Percentiles rank a stretch among this genome's conserved stretches.
Evolutionary conservation across 495 filamentous ascomycete genomes (phyloP).

Genomic region (Baudoinia panamericana): DNA sequence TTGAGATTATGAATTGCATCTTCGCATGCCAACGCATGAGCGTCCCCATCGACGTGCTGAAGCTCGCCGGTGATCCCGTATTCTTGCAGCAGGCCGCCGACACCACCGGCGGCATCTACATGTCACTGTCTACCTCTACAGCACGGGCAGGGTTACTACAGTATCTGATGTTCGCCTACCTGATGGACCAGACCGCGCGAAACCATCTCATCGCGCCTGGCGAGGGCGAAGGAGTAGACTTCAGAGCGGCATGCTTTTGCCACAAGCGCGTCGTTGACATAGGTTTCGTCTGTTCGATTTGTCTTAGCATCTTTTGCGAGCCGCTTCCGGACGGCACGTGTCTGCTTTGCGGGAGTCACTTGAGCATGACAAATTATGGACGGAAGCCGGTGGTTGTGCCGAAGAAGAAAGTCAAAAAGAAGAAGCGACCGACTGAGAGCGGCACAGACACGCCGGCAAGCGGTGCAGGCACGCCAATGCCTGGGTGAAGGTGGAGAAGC

Average conservation of each 20-base stretch:
- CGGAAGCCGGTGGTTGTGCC: constrained; percentile 61
- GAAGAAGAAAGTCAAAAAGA: constrained; percentile 62
- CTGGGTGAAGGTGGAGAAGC: constrained; percentile 8
- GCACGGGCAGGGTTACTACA: constrained; percentile 61
- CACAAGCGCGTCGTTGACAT: constrained; percentile 82
- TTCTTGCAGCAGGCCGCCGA: constrained; percentile 91
- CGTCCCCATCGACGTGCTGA: constrained; percentile 82
- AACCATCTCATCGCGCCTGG: constrained; percentile 58
- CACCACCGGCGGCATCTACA: constrained; percentile 75
- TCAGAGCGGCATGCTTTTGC: constrained; percentile 93
- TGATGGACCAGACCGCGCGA: constrained; percentile 59
- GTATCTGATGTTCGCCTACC: constrained; percentile 91
- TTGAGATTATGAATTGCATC: constrained; percentile 93
- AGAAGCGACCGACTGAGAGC: constrained; percentile 38
- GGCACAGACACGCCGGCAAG: constrained; percentile 21
- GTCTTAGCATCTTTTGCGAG: constrained; percentile 53
- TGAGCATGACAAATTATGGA: constrained; percentile 64
- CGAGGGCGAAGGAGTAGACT: constrained; percentile 72
- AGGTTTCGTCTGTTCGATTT: constrained; percentile 90
- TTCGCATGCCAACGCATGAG: constrained; percentile 79
- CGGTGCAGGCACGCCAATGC: constrained; percentile 20
- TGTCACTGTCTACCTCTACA: constrained; percentile 17
- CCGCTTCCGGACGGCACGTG: constrained; percentile 37
- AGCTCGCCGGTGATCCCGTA: constrained; percentile 73
- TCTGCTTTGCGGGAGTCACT: constrained; percentile 77